phyloP scores from a whole-genome alignment of 73 alveolate species.

The Uronychia setigera region DNA sequence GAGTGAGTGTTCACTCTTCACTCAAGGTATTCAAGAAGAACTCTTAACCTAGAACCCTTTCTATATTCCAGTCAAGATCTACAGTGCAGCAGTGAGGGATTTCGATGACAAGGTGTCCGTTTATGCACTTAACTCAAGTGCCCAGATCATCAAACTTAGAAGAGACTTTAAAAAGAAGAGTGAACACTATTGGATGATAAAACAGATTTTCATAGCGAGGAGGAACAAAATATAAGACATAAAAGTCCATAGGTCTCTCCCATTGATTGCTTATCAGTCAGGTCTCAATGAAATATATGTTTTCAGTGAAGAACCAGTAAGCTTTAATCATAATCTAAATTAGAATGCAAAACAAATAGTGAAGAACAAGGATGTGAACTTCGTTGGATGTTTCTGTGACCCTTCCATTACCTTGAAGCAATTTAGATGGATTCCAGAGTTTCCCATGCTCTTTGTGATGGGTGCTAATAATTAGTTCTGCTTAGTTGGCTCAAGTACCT shows the following conservation, averaged over 20 bases:
- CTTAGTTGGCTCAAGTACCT: constrained; percentile 10
- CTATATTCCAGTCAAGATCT: constrained; percentile 38
- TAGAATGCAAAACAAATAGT: constrained; percentile 38
- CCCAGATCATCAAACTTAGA: constrained; percentile 46
- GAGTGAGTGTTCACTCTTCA: neutral
- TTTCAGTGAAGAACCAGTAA: constrained; percentile 39
- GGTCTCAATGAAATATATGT: constrained; percentile 36
- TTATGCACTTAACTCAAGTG: constrained; percentile 42
- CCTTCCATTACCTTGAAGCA: neutral
- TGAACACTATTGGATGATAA: constrained; percentile 24
- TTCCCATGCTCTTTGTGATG: constrained; percentile 33
- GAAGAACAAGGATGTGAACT: constrained; percentile 26
- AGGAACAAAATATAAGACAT: constrained; percentile 42
- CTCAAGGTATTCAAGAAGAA: neutral
- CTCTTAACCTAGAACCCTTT: neutral
- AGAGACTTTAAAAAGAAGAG: constrained; percentile 37
- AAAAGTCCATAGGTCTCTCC: constrained; percentile 26
- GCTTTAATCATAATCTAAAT: neutral
- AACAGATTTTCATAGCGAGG: constrained; percentile 23
- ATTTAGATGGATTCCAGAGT: constrained; percentile 15
- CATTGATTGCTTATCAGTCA: constrained; percentile 31
- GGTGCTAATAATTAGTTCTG: constrained; percentile 15
- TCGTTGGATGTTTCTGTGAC: constrained; percentile 41
- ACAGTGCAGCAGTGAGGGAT: constrained; percentile 47
- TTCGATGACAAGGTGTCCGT: constrained; percentile 53